Evolutionary conservation across 192 early-diverging fungal species (phyloP).

Genomic region (Allomyces javanicus): DNA sequence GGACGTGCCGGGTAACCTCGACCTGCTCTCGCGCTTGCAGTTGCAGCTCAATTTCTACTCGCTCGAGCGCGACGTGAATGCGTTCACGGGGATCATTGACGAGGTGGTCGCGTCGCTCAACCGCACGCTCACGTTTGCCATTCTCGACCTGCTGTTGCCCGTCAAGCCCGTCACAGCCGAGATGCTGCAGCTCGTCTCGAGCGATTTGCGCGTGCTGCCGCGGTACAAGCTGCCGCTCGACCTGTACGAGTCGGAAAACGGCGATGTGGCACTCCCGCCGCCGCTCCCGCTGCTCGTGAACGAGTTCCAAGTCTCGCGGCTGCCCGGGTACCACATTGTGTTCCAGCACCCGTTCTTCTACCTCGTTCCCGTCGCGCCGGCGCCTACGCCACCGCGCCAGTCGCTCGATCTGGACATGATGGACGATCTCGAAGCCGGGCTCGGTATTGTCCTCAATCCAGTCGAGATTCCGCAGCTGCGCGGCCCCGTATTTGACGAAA

Average conservation of each 20-base stretch:
- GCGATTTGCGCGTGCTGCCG: not conserved
- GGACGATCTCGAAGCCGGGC: not conserved
- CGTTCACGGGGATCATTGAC: not conserved
- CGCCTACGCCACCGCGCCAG: not conserved
- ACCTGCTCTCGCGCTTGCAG: not conserved
- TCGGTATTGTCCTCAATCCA: not conserved
- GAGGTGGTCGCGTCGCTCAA: not conserved
- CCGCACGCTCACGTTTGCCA: not conserved
- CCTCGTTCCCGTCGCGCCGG: not conserved
- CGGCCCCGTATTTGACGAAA: not conserved
- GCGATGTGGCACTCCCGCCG: not conserved
- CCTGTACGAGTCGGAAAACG: not conserved
- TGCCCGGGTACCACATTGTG: not conserved
- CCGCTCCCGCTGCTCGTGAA: not conserved
- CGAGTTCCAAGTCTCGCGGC: not conserved
- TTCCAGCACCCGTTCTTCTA: not conserved
- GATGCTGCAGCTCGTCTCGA: not conserved
- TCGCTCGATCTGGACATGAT: not conserved
- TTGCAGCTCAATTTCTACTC: not conserved
- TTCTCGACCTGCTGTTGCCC: not conserved
- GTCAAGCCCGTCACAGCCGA: not conserved
- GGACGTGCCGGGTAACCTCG: too few relatives aligned
- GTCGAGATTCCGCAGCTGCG: not conserved
- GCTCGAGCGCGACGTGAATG: not conserved
- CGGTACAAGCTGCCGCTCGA: not conserved